These are phyloP conservation scores for Phialocephala sp. DNA, from an alignment of 2,329 filamentous ascomycete species.

Conservation along the genomic window DNA sequence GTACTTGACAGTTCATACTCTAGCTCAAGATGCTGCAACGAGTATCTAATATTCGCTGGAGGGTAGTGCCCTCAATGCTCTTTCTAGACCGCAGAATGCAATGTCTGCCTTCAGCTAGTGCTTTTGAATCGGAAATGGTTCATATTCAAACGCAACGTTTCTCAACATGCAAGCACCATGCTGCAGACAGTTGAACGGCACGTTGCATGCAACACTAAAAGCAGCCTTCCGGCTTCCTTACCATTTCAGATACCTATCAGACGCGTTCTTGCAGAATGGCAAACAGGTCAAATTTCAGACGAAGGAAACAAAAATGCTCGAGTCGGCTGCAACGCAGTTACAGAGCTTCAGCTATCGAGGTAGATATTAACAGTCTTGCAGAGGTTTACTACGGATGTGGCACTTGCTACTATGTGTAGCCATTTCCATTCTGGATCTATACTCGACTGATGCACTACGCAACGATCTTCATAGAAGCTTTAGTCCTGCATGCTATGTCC, in stretches of 20 bases:
- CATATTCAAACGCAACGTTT: neutral
- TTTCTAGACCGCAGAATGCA: neutral
- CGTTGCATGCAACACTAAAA: neutral
- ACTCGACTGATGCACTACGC: neutral
- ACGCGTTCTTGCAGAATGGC: neutral
- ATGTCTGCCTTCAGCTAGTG: neutral
- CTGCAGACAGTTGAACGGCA: conserved; percentile 1
- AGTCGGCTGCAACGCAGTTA: neutral
- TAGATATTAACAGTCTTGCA: neutral
- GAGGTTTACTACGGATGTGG: neutral
- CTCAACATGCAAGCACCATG: neutral
- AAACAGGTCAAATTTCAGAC: neutral
- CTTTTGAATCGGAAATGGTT: neutral
- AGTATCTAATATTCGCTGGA: neutral
- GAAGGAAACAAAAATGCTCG: neutral
- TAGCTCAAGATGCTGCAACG: neutral
- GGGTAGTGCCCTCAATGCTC: neutral
- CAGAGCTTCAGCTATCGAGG: neutral
- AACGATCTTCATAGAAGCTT: neutral
- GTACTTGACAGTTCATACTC: neutral
- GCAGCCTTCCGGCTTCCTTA: neutral
- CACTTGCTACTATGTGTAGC: neutral
- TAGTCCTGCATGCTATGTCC: too few species aligned
- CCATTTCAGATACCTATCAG: neutral
- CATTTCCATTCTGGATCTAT: neutral